Percentiles rank a stretch among this genome's conserved stretches.
These are phyloP conservation scores for Amphirosellinia nigrospora DNA, from an alignment of 495 filamentous ascomycete genomes.

Conservation along the genomic window DNA sequence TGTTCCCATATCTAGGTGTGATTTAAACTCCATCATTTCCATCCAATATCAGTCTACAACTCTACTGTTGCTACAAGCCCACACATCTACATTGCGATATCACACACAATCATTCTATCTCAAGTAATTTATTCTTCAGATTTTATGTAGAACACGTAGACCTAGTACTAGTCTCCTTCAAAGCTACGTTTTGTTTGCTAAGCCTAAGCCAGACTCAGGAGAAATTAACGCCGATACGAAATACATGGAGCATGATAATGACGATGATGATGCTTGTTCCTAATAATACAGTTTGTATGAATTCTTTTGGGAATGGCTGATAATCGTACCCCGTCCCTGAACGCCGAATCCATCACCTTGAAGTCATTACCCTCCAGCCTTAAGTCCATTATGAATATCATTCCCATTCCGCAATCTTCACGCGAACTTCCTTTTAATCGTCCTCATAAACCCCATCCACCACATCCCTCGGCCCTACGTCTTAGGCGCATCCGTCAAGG, in stretches of 20 bases:
- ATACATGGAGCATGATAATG: neutral
- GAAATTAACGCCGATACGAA: neutral
- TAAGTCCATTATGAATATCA: neutral
- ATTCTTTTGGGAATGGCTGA: neutral
- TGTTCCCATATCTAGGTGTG: neutral
- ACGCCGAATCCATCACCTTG: neutral
- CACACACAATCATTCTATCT: neutral
- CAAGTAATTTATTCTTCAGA: neutral
- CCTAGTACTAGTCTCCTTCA: neutral
- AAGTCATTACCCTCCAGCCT: no score
- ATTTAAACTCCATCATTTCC: neutral
- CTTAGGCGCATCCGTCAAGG: constrained; percentile 75
- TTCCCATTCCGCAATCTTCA: neutral
- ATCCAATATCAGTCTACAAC: neutral
- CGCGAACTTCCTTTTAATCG: neutral
- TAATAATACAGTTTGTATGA: neutral
- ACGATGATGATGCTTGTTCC: neutral
- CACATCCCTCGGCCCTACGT: neutral
- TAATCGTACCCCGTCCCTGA: neutral
- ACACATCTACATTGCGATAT: neutral
- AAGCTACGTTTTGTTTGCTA: neutral
- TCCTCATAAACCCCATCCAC: neutral
- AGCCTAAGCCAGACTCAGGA: neutral
- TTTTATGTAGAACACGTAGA: neutral
- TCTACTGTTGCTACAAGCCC: no score